These are phyloP conservation scores for Ceratopteris richardii DNA, from an alignment of 75 land plant genomes.

Conservation along the genomic window DNA sequence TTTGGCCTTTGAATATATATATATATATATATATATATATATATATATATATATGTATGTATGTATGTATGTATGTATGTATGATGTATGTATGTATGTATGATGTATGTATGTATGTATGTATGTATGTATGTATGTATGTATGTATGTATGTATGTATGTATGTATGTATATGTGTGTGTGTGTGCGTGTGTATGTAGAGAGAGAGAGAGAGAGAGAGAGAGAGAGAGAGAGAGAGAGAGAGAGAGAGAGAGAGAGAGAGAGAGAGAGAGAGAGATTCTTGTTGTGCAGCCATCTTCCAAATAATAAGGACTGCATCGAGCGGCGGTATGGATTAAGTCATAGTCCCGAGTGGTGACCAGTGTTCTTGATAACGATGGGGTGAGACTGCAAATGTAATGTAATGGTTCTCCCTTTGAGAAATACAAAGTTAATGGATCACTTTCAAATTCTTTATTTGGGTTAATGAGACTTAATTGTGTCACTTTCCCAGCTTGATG, in stretches of 20 bases:
- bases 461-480: too few relatives aligned
- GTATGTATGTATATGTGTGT: neutral
- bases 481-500: too few relatives aligned
- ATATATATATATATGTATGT: too few relatives aligned
- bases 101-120: neutral
- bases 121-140: neutral
- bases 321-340: neutral
- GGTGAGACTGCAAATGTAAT: too few relatives aligned
- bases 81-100: neutral
- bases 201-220: neutral
- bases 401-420: too few relatives aligned
- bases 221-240: slow-evolving; percentile 1
- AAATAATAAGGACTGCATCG: neutral
- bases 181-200: neutral
- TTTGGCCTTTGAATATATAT: too few relatives aligned
- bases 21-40: too few relatives aligned
- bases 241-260: neutral
- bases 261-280: neutral
- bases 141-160: neutral
- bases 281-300: neutral
- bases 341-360: too few relatives aligned
- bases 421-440: too few relatives aligned
- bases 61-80: too few relatives aligned
- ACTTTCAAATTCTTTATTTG: too few relatives aligned
- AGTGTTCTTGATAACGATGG: too few relatives aligned